Evolutionary conservation across 805 yeast species (phyloP), one percentile per base, ranked within the genome.

Genomic region (Yarrowia osloensis): DNA sequence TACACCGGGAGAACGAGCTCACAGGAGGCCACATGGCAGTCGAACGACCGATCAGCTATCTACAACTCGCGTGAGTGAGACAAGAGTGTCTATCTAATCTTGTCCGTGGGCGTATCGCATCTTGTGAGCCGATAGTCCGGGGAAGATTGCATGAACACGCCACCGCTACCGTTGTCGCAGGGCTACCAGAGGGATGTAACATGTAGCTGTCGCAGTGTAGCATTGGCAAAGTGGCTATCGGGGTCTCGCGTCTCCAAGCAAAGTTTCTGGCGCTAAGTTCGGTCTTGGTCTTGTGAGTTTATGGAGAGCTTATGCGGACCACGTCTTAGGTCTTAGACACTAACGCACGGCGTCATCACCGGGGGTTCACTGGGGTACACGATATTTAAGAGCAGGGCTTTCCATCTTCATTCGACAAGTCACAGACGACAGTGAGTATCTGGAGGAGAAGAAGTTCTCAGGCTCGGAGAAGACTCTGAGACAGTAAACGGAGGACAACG

Each of bases 211-310:
- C 22, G 29, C 44, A 54, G 44, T 11, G 61, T 54, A 17, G 26
- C 61, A 54, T 54, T 54, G 31, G 44, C 61, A 54, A 24, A 54
- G 61, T 54, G 61, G 61, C 44, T 37, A 54, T 54, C 57, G 52
- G 52, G 24, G 35, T 6, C 37, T n/a, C 55, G 55, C 37, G 55
- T 19, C 28, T 4, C 4, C 2, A 21, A 17, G 28, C 22, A 54
- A 29, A 35, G 61, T 54, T 54, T 54, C 15, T 3, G 11, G 40
- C 26, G 49, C 61, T 35, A 54, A 35, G 24, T 54, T 54, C 17
- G 12, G 59, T 9, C 59, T 54, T 54, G 61, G 61, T 54, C 61
- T 54, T 54, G 61, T 54, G 61, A 35, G 61, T 54, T 54, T 54
- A 33, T 52, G 59, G 42, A 19, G 40, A 31, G 42, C 21, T 33